Conservation (phyloP, 371 early-diverging fungal genomes). For the Funneliformis caledonium region DNA sequence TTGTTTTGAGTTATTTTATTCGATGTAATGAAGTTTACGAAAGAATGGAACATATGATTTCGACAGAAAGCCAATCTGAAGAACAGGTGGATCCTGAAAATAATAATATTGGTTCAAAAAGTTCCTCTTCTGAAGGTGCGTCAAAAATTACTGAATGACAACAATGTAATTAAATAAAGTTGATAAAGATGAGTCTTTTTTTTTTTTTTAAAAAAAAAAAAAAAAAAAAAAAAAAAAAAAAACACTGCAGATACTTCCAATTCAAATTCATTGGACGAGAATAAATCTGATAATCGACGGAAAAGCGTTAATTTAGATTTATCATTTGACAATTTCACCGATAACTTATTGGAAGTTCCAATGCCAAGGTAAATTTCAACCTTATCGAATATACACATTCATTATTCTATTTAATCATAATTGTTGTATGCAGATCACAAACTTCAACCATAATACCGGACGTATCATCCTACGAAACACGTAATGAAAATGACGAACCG, state of each 20-base stretch:
- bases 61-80: constrained; percentile 24
- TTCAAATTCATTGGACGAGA: background rate
- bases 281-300: constrained; percentile 38
- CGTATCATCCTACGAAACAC: background rate
- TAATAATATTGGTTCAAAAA: background rate
- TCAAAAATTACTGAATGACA: no score
- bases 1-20: constrained; percentile 65
- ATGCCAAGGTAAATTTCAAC: constrained; percentile 43
- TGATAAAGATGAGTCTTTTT: no score
- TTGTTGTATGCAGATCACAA: constrained; percentile 13
- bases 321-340: constrained; percentile 36
- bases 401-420: constrained; percentile 4
- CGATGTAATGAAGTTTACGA: constrained; percentile 71
- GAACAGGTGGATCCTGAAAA: constrained; percentile 29
- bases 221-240: background rate
- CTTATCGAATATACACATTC: background rate
- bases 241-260: background rate
- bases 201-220: no score
- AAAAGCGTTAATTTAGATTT: constrained; percentile 44
- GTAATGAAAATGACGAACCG: constrained; percentile 39
- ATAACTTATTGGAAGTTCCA: constrained; percentile 47
- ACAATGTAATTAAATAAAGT: no score
- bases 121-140: background rate
- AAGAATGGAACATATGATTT: constrained; percentile 51
- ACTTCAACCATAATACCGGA: constrained; percentile 34